Conservation (phyloP, 2,329 filamentous ascomycete species). For the Trichophyton rubrum region DNA sequence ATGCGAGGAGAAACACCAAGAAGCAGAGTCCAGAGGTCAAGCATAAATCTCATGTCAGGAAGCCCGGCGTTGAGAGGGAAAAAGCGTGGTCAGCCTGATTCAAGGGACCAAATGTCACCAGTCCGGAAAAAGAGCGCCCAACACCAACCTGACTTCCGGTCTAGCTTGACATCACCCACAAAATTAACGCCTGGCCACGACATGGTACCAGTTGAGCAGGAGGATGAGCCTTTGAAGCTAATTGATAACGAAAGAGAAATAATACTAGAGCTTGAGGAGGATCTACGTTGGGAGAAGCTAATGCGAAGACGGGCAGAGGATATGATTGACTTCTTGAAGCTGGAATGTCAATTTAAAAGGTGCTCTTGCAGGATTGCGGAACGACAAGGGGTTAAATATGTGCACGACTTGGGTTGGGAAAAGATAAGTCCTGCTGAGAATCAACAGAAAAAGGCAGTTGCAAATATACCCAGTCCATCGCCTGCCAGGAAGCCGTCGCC, state of each 20-base stretch:
- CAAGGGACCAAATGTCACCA: constrained; percentile 7
- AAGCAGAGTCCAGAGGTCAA: constrained; percentile 19
- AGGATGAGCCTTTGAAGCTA: constrained; percentile 29
- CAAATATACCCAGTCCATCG: not conserved
- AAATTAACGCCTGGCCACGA: constrained; percentile 7
- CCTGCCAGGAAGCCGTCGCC: not conserved
- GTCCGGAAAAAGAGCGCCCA: constrained; percentile 8
- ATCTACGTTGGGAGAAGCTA: constrained; percentile 40
- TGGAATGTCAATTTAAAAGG: constrained; percentile 38
- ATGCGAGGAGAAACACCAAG: constrained; percentile 11
- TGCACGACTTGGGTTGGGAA: constrained; percentile 29
- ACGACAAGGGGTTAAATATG: constrained; percentile 26
- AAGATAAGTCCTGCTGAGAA: constrained; percentile 7
- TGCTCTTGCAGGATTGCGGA: constrained; percentile 39
- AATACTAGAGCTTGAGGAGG: constrained; percentile 35
- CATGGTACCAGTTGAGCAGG: constrained; percentile 16
- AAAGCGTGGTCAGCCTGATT: constrained; percentile 17
- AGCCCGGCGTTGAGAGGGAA: constrained; percentile 23
- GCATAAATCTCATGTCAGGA: constrained; percentile 24
- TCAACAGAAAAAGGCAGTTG: not conserved
- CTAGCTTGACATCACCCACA: constrained; percentile 12
- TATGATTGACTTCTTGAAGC: constrained; percentile 40
- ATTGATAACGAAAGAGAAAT: constrained; percentile 21
- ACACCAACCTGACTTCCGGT: constrained; percentile 8
- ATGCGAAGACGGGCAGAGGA: constrained; percentile 43